Evolutionary conservation across 768 basidiomycete genomes (phyloP), one percentile per base, ranked within the genome.

Genomic region (Tulasnella sp.): DNA sequence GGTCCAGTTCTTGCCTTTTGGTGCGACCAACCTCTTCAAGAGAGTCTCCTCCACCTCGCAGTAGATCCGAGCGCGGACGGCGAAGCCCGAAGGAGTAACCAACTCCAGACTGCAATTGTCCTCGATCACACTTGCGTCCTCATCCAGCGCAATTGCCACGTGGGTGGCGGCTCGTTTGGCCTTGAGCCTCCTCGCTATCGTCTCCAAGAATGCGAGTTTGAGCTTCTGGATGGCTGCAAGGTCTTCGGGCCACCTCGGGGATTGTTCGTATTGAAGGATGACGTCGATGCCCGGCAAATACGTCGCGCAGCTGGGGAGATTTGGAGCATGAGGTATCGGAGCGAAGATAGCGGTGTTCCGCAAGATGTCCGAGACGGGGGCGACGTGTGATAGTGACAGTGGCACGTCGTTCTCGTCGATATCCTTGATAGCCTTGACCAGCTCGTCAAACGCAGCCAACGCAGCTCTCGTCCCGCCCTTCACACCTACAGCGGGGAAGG

Each of bases 231-330:
- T 92, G 0, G 96, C 95, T 22, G 86, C 87, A 4, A 99, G 86
- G 79, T 99, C 95, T 80, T 99, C 96, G 0, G 97, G 97, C 97
- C 97, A 99, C 78, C 89, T 88, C 0, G 91, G 90, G 0, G 95
- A 97, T 78, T 91, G 92, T 81, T 99, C 97, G 80, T 98, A 97
- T 82, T 96, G 92, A 39, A 99, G 83, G 31, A 95, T 82, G 69
- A 95, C 84, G 17, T 92, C 88, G 78, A 95, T 91, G 2, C 88
- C 86, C 0, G 91, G 88, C 15, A 91, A 81, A 81, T 91, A 92
- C 12, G 88, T 87, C 12, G 92, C 89, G 73, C 88, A 88, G 38
- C 80, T 81, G 2, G 84, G 83, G 0, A 83, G 79, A 22, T 80
- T 77, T 8, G 79, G 15, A 34, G 42, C 64, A 8, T 94, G 81